Evolutionary conservation across 148 eudicot genomes (phyloP).

Genomic region (Cornus florida): DNA sequence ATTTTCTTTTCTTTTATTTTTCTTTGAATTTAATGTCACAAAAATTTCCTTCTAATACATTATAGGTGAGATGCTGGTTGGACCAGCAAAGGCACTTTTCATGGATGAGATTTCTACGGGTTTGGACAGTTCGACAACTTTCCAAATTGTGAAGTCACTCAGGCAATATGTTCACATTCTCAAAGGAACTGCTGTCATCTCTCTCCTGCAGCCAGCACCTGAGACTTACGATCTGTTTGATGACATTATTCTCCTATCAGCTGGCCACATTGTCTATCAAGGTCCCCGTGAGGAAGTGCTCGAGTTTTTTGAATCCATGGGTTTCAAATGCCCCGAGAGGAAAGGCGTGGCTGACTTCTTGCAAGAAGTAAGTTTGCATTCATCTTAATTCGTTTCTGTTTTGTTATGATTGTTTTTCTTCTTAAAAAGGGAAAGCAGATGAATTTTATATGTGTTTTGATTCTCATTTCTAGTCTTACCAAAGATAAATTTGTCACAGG

Average conservation of each 20-base stretch:
- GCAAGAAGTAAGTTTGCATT: constrained; percentile 34
- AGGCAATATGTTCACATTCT: constrained; percentile 38
- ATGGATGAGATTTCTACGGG: constrained; percentile 69
- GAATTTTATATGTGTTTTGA: no score
- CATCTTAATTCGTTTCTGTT: neutral
- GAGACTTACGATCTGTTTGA: constrained; percentile 57
- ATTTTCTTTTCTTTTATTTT: neutral
- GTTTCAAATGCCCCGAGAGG: constrained; percentile 54
- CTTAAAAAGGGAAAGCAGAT: no score
- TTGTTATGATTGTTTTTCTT: neutral
- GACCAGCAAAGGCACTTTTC: constrained; percentile 44
- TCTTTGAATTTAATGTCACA: no score
- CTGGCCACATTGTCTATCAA: constrained; percentile 50
- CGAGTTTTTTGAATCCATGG: constrained; percentile 48
- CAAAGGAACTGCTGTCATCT: constrained; percentile 44
- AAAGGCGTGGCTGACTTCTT: constrained; percentile 56
- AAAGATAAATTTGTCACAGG: constrained; percentile 15
- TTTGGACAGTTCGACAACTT: constrained; percentile 55
- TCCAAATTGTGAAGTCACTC: constrained; percentile 45
- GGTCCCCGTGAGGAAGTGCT: constrained; percentile 50
- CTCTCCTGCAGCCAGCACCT: constrained; percentile 55
- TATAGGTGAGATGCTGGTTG: constrained; percentile 59
- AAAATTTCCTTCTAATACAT: neutral
- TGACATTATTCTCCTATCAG: constrained; percentile 55
- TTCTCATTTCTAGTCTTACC: neutral